Base-by-base conservation (phyloP, 2,329 filamentous ascomycete species). In the Hypoxylon sp. region DNA sequence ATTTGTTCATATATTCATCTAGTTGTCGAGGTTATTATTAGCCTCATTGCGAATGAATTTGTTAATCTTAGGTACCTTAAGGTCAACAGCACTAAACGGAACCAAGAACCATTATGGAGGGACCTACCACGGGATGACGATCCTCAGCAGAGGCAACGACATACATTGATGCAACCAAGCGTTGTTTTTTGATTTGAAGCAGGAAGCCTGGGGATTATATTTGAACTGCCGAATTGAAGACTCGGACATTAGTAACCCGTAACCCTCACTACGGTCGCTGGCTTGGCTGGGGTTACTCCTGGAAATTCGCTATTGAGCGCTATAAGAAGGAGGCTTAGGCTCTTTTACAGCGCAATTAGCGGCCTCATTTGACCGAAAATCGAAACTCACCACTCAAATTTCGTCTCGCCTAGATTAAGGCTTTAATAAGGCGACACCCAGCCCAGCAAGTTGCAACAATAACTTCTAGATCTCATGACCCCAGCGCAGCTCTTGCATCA, bases 1-100 rank as follows among this genome's bases (percentile, higher is more conserved):
- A 63, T 60, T 54, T 56, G 39, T 27, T 45, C 43, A 9, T 27
- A 27, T 25, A 47, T 27, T 14, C 43, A 25, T 47, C 23, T 14
- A 27, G 14, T n/a, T 2, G 2, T n/a, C 7, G 2, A 9, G 21
- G n/a, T 47, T 6, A 19, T 21, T 11, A 30, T 39, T 48, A 27
- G 43, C 30, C 1, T 25, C 30, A 11, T 34, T 11, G 12, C 12
- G n/a, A n/a, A n/a, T n/a, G n/a, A n/a, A n/a, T n/a, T n/a, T n/a
- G n/a, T n/a, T n/a, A n/a, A n/a, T n/a, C n/a, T n/a, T 11, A 32
- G 29, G 29, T 34, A 14, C 30, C 11, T 14, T n/a, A n/a, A n/a
- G n/a, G n/a, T n/a, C n/a, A n/a, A n/a, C n/a, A n/a, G n/a, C n/a
- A n/a, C n/a, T n/a, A n/a, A n/a, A n/a, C n/a, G n/a, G n/a, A n/a